Evolutionary conservation across 352 stramenopile genomes (phyloP), one percentile per base, ranked within the genome.

Genomic region (Globisporangium radiosum): DNA sequence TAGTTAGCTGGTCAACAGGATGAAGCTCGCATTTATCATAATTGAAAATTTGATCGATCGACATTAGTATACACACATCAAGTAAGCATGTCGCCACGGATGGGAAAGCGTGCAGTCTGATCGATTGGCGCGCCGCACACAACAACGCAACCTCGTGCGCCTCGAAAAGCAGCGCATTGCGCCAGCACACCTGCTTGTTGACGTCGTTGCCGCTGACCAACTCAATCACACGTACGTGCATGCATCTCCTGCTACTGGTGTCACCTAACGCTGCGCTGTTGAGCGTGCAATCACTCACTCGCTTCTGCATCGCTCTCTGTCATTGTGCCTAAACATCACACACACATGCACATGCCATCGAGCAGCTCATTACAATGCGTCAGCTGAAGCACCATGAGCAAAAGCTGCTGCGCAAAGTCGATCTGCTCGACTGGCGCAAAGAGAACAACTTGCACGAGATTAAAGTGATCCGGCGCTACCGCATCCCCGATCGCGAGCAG

Each of bases 361-460:
- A 7, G n/a, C 25, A 33, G 25, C 25, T 33, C 25, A 33, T 33
- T 33, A 17, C 17, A 9, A 97, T 98, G 73, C 81, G 94, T 51
- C 87, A 97, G 66, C 76, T 98, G 37, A 98, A 97, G 65, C 91
- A 96, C 65, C 95, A 98, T 72, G 95, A 98, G 71, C 88, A 99
- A 78, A 99, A 99, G 81, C 87, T 99, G 39, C 81, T 99, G 7
- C 97, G 97, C 59, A 99, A 99, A 71, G 97, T 99, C 57, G 96
- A 99, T 65, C 86, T 99, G 59, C 92, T 99, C 63, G 92, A 98
- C 64, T 99, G 97, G 97, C 98, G 98, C 68, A 94, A 91, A 57
- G 97, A 99, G 67, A 96, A 99, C 69, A 99, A 98, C 69, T 76
- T 99, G 56, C 92, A 97, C 53, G 97, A 99, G 64, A 98, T 98